Conservation (phyloP, 1,139 yeast species). For the Candida gigantensis region DNA sequence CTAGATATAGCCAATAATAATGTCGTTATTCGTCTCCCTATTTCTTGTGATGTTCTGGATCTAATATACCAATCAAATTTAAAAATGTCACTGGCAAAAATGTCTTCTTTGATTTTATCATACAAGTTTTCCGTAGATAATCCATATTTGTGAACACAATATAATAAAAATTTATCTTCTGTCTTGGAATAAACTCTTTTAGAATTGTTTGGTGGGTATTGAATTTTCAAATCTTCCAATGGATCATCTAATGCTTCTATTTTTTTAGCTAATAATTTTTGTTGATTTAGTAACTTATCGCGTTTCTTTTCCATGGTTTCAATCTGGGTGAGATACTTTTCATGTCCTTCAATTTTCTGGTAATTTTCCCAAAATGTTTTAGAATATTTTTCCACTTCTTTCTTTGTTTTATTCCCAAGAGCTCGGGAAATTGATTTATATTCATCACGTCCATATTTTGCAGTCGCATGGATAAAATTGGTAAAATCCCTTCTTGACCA, state of each 20-base stretch:
- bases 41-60: slow-evolving; percentile 82
- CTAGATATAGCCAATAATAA: slow-evolving; percentile 74
- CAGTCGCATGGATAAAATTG: slow-evolving; percentile 77
- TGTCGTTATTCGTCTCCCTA: slow-evolving; percentile 81
- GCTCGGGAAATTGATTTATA: slow-evolving; percentile 61
- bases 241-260: slow-evolving; percentile 68
- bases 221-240: slow-evolving; percentile 69
- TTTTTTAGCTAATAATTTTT: slow-evolving; percentile 62
- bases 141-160: slow-evolving; percentile 76
- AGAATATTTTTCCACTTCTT: slow-evolving; percentile 70
- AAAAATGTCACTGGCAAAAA: slow-evolving; percentile 70
- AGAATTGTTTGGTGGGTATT: slow-evolving; percentile 91
- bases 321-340: slow-evolving; percentile 80
- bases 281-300: slow-evolving; percentile 64
- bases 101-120: slow-evolving; percentile 78
- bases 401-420: slow-evolving; percentile 65
- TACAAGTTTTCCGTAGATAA: slow-evolving; percentile 67
- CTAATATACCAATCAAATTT: slow-evolving; percentile 87
- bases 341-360: slow-evolving; percentile 77
- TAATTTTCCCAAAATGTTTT: slow-evolving; percentile 75
- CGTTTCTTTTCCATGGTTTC: slow-evolving; percentile 85
- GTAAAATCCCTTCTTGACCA: slow-evolving; percentile 93
- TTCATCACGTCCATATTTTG: slow-evolving; percentile 73
- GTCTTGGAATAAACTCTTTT: slow-evolving; percentile 78
- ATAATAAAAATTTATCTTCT: slow-evolving; percentile 82